Evolutionary conservation across 139 green algal genomes (phyloP), one percentile per base, ranked within the genome.

Genomic region (Nannochloris sp.): DNA sequence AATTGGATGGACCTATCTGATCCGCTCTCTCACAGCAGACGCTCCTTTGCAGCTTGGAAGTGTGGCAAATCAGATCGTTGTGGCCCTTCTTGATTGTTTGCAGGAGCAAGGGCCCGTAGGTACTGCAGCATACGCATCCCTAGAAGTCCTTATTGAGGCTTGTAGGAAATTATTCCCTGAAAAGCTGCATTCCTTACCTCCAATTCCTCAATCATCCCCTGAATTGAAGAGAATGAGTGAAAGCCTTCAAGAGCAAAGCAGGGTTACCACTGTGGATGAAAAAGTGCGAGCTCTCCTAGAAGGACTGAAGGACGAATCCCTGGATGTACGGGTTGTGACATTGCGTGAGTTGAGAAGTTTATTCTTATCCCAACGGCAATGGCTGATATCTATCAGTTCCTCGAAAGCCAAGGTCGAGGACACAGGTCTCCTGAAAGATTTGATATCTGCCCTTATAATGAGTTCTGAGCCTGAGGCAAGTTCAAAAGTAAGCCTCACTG

Each of bases 51-150:
- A 89, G 31, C 76, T 93, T 40, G 70, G 63, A 30, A 68, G 79
- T 14, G 69, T 90, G 5, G 63, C 73, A 2, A 72, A 82, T 59
- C 82, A 87, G 72, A 67, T 86, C 10, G 77, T 85, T 2, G 86
- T 93, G 17, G 77, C 84, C 9, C 57, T 93, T 64, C 61, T 91
- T 72, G 78, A 84, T 13, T 57, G 76, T 9, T 75, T 91, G n/a
- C 78, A 87, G 50, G 82, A 85, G 45, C 61, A 56, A 2, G 78
- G 17, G 66, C 71, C 55, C 30, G 31, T 30, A 69, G 50, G 56
- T 76, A 44, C 61, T 56, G 44, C 16, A 40, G 30, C 30, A 49
- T 10, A 11, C 37, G 59, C 11, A 49, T 17, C 20, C 30, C 36
- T 64, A 11, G 58, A 64, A 59, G 43, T 31, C 20, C 20, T 64